Base-by-base conservation (phyloP, 441 rosid species). In the Sinapis alba region DNA sequence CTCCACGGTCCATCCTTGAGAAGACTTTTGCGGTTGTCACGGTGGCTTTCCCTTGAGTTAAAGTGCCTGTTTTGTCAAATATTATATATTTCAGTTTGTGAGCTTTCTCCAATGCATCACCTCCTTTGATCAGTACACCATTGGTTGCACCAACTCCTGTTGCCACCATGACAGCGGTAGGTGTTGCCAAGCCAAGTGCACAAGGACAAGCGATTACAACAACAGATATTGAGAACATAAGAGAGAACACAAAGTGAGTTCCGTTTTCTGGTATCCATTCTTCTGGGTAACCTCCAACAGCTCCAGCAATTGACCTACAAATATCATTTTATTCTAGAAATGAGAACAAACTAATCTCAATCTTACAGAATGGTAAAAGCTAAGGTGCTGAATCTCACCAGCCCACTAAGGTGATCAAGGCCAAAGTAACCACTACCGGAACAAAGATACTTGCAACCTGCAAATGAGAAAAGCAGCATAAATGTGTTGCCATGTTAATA, bases 131-230 rank as follows among this genome's bases (percentile, higher is more conserved):
- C 78, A 96, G 85, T 75, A 96, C 98, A 51, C 99, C 99, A 73
- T 93, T 90, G 72, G 83, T 91, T 68, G 99, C 99, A 56, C 99
- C 98, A 81, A 96, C 98, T 59, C 99, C 98, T 7, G 99, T 96
- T 75, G 98, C 99, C 73, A 96, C 99, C 99, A 96, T 96, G 64
- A 96, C 97, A 56, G 99, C 99, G 64, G 99, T 96, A 21, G 99
- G 99, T 9, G 99, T 96, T 62, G 98, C 99, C 89, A 96, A 85
- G 56, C 98, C 98, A 73, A 96, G 99, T 65, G 99, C 98, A 85
- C 98, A 93, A 30, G 99, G 99, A 70, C 99, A 96, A 73, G 99
- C 95, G 83, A 96, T 93, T 63, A 93, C 98, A 36, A 96, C 96
- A 47, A 96, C 98, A 5, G 98, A 91, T 82, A 96, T 96, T 1